Evolutionary conservation across 352 stramenopile genomes (phyloP).

Genomic region (Phytopythium vexans): DNA sequence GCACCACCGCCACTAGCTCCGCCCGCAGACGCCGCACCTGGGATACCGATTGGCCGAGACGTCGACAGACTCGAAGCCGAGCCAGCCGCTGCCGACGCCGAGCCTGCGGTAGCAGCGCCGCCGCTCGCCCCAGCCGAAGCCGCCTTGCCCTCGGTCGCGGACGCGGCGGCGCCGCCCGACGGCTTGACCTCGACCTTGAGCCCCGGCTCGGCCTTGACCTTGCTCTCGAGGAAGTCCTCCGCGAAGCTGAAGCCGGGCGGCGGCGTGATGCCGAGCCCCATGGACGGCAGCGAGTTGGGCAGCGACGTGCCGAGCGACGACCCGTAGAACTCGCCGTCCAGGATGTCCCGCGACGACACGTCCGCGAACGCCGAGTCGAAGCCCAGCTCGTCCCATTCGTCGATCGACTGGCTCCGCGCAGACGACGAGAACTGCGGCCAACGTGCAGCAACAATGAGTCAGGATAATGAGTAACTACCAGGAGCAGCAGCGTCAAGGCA

Average conservation of each 20-base stretch:
- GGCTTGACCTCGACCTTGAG: constrained; percentile 30
- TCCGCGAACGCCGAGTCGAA: constrained; percentile 82
- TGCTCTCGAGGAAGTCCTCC: constrained; percentile 81
- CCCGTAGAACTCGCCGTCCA: constrained; percentile 80
- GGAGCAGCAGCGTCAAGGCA: too few relatives aligned
- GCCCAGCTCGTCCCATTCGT: constrained; percentile 86
- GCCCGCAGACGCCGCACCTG: constrained; percentile 37
- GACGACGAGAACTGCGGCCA: constrained; percentile 47
- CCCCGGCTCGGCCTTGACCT: constrained; percentile 51
- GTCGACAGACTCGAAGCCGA: constrained; percentile 43
- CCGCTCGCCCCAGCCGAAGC: constrained; percentile 6
- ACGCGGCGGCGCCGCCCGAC: too few relatives aligned
- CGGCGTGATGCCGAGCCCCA: constrained; percentile 82
- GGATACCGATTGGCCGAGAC: constrained; percentile 80
- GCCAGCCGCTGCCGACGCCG: background rate
- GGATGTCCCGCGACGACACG: constrained; percentile 69
- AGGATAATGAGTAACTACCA: too few relatives aligned
- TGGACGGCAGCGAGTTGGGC: constrained; percentile 84
- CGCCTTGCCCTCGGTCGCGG: constrained; percentile 5
- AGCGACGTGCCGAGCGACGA: constrained; percentile 81
- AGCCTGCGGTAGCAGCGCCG: constrained; percentile 2
- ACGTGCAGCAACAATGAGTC: background rate
- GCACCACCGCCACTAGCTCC: constrained; percentile 16
- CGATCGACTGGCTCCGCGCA: constrained; percentile 65
- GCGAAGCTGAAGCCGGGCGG: constrained; percentile 82